Evolutionary conservation across 164 flowering plant species (phyloP), one percentile per base, ranked within the genome.

Genomic region (Macadamia integrifolia): DNA sequence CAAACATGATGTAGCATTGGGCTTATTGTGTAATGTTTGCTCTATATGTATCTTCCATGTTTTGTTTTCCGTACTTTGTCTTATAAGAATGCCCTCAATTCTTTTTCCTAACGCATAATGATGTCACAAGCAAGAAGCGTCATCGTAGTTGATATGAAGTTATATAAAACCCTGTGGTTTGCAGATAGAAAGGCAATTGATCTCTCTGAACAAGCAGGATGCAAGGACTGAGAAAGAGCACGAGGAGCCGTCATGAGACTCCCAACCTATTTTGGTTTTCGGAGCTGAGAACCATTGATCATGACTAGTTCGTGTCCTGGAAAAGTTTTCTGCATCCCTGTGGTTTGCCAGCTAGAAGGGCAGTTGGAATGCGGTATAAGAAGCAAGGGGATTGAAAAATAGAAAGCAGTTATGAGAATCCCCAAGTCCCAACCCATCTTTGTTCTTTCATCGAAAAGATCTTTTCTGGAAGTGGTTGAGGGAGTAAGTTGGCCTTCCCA

Each of bases 161-260:
- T 29, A 43, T 32, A 9, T 52, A 42, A 13, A 50, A 3, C 18
- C 44, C 17, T 63, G 13, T 60, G 30, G 53, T 62, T 35, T 67
- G 69, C 75, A 81, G 82, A 46, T 81, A 56, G 78, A 74, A 56
- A 69, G 68, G 60, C 73, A 81, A 69, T 58, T 81, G 57, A 77
- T 60, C 31, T 50, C 55, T 58, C 46, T 55, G 40, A 49, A 50
- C n/a, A 65, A 64, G 68, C 72, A 65, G 69, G 52, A 53, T 4
- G 57, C 59, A 53, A 62, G 46, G 58, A 46, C 1, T 46, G 12
- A 46, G 13, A 46, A 66, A 63, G 62, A 55, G 60, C 23, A 55
- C 35, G 30, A 7, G 43, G 46, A 59, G 15, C 40, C 3, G 0
- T 35, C 40, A 35, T 35, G 40, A 35, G 3, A 2, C 40, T 35